Base-by-base conservation (phyloP, 1,284 basidiomycete species). In the Leccinum fuscescens region DNA sequence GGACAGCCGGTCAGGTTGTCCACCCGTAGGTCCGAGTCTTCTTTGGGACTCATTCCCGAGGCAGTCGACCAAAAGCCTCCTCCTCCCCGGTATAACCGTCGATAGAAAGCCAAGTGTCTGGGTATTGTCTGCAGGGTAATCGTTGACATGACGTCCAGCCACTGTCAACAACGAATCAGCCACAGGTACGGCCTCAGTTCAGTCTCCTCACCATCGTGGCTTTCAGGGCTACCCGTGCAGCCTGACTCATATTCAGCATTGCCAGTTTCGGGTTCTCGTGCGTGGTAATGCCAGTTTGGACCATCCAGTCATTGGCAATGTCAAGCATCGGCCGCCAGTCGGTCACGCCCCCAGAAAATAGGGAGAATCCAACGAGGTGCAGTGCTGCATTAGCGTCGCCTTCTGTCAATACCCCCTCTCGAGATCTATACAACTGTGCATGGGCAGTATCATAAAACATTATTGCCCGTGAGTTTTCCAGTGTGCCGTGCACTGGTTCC, bases 81-180 rank as follows among this genome's bases (percentile, higher is more conserved):
- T 57, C 75, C 74, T 6, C 71, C 72, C 14, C 77, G 76, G 63
- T 82, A 78, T 56, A 92, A 76, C 22, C 82, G 82, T 66, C 84
- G 83, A 76, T 89, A 89, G 48, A 91, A 78, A 29, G 76, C 71
- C 46, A 89, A 75, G 72, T 88, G 89, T 65, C 82, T 86, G 29
- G 91, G 88, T 14, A 85, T 78, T 55, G 82, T 81, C 66, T 79
- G 77, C 59, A 83, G 72, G 27, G 85, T 86, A 56, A 90, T 72
- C 66, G 85, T 85, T 53, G 88, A 81, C 71, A 91, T 82, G 63
- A 89, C 82, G 70, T 93, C 90, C 59, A 89, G 76, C 85, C 88
- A 91, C 90, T 92, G 69, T 57, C 29, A 15, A 33, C 50, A 63
- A 56, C 46, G 44, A 48, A 60, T 67, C 49, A 66, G 61, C 6